Evolutionary conservation across 495 filamentous ascomycete genomes (phyloP), one percentile per base, ranked within the genome.

Genomic region (Viridothelium virens): DNA sequence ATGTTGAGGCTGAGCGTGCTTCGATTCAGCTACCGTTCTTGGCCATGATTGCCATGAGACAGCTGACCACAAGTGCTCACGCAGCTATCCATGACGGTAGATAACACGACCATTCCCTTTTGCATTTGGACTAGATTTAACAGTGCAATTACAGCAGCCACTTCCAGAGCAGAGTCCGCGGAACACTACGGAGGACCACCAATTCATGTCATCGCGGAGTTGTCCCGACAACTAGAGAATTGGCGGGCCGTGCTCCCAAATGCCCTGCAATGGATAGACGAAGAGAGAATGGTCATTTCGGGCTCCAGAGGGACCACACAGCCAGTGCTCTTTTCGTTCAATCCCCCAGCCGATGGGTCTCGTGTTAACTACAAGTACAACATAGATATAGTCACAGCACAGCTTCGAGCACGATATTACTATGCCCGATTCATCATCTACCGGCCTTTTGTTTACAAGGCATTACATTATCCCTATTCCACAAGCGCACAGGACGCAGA

Each of bases 401-500:
- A 82, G 34, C 76, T 87, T 9, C 79, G 84, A 56, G 82, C 83
- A 3, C 76, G 81, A 41, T 87, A 83, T 75, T 86, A 85, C 73
- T 83, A 85, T 72, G 78, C 82, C 12, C 82, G 82, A 56, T 85
- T 82, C 73, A 76, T 86, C 62, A 79, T 85, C 65, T 78, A 85
- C 68, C 79, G 82, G 14, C 83, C 84, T 11, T 87, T 84, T 66
- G 68, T 86, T 46, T 87, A 84, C 78, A 87, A 87, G 69, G 84
- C 82, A 1, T 72, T 87, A 38, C 83, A 86, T 71, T 79, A 79
- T 67, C 81, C 84, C 1, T 78, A 84, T 47, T 70, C 77, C 61
- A 78, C 85, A 74, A 82, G 77, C 7, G 71, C 79, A 25, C 79
- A 82, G 37, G 84, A 87, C 71, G 76, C 77, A 6, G 68, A 78